Conservation (phyloP, 78 protist species). For the Goniomonas avonlea region DNA sequence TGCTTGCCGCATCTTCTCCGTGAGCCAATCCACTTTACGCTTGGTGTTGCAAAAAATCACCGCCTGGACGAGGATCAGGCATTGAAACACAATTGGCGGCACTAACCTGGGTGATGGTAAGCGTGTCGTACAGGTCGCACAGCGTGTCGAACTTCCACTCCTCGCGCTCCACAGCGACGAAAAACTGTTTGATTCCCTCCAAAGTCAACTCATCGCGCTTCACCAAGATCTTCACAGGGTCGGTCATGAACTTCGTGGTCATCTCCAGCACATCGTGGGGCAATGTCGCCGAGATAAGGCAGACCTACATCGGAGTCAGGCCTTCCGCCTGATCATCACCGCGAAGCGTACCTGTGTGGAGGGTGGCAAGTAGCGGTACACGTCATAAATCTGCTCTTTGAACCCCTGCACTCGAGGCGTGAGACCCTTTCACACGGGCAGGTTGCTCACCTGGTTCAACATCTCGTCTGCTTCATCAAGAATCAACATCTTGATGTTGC, state of each 20-base stretch:
- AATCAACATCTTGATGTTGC: constrained; percentile 78
- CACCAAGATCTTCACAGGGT: constrained; percentile 89
- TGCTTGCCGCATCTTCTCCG: constrained; percentile 74
- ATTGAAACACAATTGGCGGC: too few species aligned
- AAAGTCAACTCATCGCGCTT: constrained; percentile 96
- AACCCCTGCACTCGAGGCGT: constrained; percentile 52
- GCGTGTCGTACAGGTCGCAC: constrained; percentile 94
- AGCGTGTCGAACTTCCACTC: constrained; percentile 99
- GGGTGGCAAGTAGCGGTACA: constrained; percentile 56
- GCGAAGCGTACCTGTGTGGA: constrained; percentile 8
- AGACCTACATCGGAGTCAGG: constrained; percentile 46
- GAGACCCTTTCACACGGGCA: neutral
- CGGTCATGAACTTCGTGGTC: constrained; percentile 86
- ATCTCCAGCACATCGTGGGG: constrained; percentile 72
- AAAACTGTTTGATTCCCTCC: constrained; percentile 88
- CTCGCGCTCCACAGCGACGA: constrained; percentile 91
- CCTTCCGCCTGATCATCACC: too few species aligned
- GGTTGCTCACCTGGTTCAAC: constrained; percentile 45
- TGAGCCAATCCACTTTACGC: constrained; percentile 71
- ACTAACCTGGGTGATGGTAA: constrained; percentile 85
- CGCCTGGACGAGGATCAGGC: constrained; percentile 52
- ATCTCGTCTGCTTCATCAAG: constrained; percentile 99
- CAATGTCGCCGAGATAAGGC: constrained; percentile 59
- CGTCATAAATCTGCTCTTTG: constrained; percentile 50
- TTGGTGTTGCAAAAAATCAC: constrained; percentile 94